These are phyloP conservation scores for Isatis lusitanica DNA, from an alignment of 441 rosid species.

Conservation along the genomic window DNA sequence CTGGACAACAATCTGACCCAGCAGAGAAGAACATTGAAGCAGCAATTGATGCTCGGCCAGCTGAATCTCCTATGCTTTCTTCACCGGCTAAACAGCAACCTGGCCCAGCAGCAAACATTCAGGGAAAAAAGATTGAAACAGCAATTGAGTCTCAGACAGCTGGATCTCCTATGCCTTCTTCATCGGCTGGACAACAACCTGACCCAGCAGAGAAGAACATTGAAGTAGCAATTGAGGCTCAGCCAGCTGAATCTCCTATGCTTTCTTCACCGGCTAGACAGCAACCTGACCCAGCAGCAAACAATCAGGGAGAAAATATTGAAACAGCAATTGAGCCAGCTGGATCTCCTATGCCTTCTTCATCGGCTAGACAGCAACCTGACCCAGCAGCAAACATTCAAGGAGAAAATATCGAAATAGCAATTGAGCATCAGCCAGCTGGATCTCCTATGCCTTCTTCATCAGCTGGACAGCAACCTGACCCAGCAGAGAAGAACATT, in stretches of 20 bases:
- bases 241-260: constrained; percentile 9
- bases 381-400: constrained; percentile 13
- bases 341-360: constrained; percentile 18
- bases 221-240: constrained; percentile 13
- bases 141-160: constrained; percentile 17
- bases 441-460: constrained; percentile 32
- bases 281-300: constrained; percentile 21
- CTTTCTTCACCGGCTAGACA: constrained; percentile 16
- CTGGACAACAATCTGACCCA: constrained; percentile 15
- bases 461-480: constrained; percentile 36
- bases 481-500: constrained; percentile 17
- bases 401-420: constrained; percentile 11
- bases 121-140: not conserved
- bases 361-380: constrained; percentile 11
- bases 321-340: constrained; percentile 18
- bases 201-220: constrained; percentile 6
- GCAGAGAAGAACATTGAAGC: constrained; percentile 7
- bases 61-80: constrained; percentile 9
- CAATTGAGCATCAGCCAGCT: constrained; percentile 14
- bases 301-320: not conserved
- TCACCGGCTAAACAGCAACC: not conserved
- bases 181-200: constrained; percentile 11
- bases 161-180: constrained; percentile 17
- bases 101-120: constrained; percentile 3
- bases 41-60: constrained; percentile 17